Conservation (phyloP, 768 basidiomycete species). For the Lentinula guzmanii region DNA sequence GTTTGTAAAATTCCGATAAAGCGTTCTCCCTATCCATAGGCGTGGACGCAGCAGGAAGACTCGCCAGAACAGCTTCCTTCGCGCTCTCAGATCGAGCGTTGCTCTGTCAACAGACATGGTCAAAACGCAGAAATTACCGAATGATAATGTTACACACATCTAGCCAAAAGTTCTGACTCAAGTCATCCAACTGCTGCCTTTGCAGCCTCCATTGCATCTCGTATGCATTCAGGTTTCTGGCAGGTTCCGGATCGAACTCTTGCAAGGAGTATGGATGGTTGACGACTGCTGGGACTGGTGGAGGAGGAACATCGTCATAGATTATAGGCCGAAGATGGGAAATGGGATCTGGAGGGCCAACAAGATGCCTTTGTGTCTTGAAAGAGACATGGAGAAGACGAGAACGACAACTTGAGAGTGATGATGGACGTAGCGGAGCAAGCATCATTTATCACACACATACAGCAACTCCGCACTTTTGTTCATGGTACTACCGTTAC, state of each 20-base stretch:
- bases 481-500: background rate
- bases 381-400: slow-evolving; percentile 13
- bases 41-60: slow-evolving; percentile 46
- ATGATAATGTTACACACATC: slow-evolving; percentile 49
- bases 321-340: slow-evolving; percentile 78
- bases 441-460: background rate
- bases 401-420: background rate
- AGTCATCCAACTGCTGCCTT: slow-evolving; percentile 65
- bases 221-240: slow-evolving; percentile 24
- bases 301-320: slow-evolving; percentile 53
- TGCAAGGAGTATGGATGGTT: slow-evolving; percentile 73
- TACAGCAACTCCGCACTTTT: background rate
- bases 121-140: background rate
- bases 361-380: slow-evolving; percentile 22
- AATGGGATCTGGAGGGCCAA: slow-evolving; percentile 73
- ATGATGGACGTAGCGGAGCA: slow-evolving; percentile 1
- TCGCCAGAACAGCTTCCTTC: slow-evolving; percentile 49
- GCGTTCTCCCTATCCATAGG: slow-evolving; percentile 58
- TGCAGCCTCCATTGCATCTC: slow-evolving; percentile 69
- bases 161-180: slow-evolving; percentile 77
- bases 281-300: slow-evolving; percentile 26
- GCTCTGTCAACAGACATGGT: slow-evolving; percentile 38
- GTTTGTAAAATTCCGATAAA: slow-evolving; percentile 65
- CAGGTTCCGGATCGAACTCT: slow-evolving; percentile 49
- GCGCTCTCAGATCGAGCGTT: slow-evolving; percentile 77